Conservation (phyloP, 139 green algal species). For the Volvox reticuliferus region DNA sequence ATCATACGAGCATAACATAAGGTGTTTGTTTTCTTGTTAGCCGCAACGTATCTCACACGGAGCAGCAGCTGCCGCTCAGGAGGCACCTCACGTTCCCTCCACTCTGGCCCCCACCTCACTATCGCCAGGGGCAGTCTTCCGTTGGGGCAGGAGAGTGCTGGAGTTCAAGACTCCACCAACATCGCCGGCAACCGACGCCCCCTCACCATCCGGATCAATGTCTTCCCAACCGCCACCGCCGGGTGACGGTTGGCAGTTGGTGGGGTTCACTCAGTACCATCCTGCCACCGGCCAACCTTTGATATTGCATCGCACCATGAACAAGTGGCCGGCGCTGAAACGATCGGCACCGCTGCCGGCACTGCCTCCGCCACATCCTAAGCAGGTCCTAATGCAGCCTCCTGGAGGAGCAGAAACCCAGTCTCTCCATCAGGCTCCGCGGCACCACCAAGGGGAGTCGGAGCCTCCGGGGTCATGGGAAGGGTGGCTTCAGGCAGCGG, state of each 20-base stretch:
- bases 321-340: slow-evolving; percentile 48
- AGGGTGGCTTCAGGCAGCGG: neutral
- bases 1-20: too few relatives aligned
- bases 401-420: too few relatives aligned
- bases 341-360: neutral
- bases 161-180: slow-evolving; percentile 11
- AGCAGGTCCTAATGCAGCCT: neutral
- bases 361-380: neutral
- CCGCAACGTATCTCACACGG: too few relatives aligned
- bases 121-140: slow-evolving; percentile 23
- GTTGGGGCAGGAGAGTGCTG: slow-evolving; percentile 23
- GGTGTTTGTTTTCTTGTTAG: too few relatives aligned
- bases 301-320: slow-evolving; percentile 66
- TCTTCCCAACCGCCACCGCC: neutral
- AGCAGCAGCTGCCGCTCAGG: too few relatives aligned
- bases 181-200: neutral
- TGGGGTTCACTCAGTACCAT: slow-evolving; percentile 62
- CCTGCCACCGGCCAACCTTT: slow-evolving; percentile 32
- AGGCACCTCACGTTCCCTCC: too few relatives aligned
- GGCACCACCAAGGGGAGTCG: neutral
- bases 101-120: too few relatives aligned
- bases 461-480: neutral
- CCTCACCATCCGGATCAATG: neutral
- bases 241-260: slow-evolving; percentile 56
- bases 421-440: too few relatives aligned